Evolutionary conservation across 163 green algal genomes (phyloP).

Genomic region (Chlamydomonas reinhardtii): DNA sequence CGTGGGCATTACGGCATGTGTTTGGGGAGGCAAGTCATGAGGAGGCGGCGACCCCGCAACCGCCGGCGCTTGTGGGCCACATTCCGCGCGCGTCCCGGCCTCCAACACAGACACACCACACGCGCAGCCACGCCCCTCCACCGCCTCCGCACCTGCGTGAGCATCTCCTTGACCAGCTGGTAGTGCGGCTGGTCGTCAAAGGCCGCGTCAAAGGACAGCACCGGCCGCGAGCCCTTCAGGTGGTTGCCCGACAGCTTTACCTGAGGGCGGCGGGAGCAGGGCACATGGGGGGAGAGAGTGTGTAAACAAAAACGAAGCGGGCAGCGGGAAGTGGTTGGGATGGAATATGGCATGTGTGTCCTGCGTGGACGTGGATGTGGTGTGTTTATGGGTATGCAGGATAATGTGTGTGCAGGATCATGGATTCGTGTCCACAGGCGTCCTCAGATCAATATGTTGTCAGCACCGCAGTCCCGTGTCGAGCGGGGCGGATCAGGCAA

Average conservation of each 20-base stretch:
- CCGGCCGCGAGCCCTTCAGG: conserved; percentile 86
- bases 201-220: conserved; percentile 59
- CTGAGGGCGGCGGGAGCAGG: neutral
- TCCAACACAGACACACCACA: neutral
- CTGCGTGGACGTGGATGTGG: no score
- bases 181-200: conserved; percentile 93
- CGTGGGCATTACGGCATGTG: no score
- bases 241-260: conserved; percentile 97
- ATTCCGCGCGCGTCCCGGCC: no score
- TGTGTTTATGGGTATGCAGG: no score
- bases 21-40: no score
- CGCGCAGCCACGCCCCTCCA: neutral
- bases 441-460: conserved; percentile 49
- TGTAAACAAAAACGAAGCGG: no score
- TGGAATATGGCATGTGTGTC: no score
- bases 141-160: conserved; percentile 76
- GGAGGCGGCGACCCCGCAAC: no score
- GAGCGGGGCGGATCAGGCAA: conserved; percentile 57
- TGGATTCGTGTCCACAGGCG: no score
- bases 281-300: no score
- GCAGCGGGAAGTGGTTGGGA: no score
- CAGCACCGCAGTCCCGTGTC: conserved; percentile 32
- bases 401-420: no score
- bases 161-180: conserved; percentile 95
- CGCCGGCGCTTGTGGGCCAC: neutral